Percentiles rank a stretch among this genome's conserved stretches.
Conservation (phyloP, 2,329 filamentous ascomycete genomes). For the Aureobasidium sp. region DNA sequence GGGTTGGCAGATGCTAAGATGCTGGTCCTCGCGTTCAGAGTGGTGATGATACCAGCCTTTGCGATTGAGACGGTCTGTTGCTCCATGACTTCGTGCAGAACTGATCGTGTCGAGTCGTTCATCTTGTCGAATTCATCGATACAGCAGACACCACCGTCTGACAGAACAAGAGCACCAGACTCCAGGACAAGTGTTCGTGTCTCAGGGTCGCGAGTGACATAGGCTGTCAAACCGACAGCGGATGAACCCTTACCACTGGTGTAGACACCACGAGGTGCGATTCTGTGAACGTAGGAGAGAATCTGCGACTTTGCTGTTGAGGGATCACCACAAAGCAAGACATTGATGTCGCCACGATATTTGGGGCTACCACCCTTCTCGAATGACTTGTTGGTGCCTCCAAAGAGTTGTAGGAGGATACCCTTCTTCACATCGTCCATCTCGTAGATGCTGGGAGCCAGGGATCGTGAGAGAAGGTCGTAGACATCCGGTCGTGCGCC, state of each 20-base stretch:
- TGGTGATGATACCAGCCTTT: conserved; percentile 93
- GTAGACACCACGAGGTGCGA: conserved; percentile 85
- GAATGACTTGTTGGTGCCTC: conserved; percentile 96
- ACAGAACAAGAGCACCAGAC: conserved; percentile 70
- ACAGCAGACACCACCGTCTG: conserved; percentile 78
- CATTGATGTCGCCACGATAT: conserved; percentile 95
- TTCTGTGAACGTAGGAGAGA: conserved; percentile 97
- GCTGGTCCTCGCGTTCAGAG: conserved; percentile 89
- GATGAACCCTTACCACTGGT: conserved; percentile 75
- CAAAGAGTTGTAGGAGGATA: conserved; percentile 91
- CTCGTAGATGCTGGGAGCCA: conserved; percentile 94
- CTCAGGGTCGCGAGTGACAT: conserved; percentile 76
- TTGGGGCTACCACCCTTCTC: conserved; percentile 91
- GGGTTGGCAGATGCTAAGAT: conserved; percentile 96
- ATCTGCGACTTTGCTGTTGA: conserved; percentile 96
- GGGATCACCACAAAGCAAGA: conserved; percentile 92
- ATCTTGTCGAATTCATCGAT: conserved; percentile 89
- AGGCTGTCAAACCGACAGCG: conserved; percentile 74
- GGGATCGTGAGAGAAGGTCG: conserved; percentile 79
- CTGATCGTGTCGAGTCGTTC: conserved; percentile 75
- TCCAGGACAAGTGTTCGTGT: conserved; percentile 81
- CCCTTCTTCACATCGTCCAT: conserved; percentile 99
- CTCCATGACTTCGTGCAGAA: conserved; percentile 84
- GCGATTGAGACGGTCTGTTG: conserved; percentile 82
- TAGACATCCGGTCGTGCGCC: conserved; percentile 81